These are phyloP conservation scores for Fraxinus latifolia DNA, from an alignment of 305 asterid species.

Conservation along the genomic window DNA sequence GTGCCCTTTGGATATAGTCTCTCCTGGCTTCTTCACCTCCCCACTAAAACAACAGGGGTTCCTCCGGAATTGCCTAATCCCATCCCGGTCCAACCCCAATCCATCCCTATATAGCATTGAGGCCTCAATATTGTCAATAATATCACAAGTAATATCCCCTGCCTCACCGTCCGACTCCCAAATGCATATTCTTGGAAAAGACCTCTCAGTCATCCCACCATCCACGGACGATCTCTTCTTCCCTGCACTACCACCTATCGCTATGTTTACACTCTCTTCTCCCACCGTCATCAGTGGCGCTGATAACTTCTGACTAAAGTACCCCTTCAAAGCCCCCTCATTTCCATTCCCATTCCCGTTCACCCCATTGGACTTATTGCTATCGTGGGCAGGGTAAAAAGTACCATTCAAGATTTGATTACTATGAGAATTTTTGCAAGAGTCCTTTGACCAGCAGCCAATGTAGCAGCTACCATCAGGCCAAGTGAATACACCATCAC, in stretches of 20 bases:
- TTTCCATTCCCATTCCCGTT: slow-evolving; percentile 22
- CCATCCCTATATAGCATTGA: slow-evolving; percentile 68
- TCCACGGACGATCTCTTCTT: slow-evolving; percentile 54
- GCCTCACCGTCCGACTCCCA: slow-evolving; percentile 99
- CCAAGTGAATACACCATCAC: slow-evolving; percentile 79
- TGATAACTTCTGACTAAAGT: slow-evolving; percentile 43
- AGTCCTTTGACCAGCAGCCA: slow-evolving; percentile 64
- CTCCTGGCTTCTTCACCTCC: slow-evolving; percentile 84
- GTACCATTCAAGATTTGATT: slow-evolving; percentile 70
- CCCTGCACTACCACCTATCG: slow-evolving; percentile 34
- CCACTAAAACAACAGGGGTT: slow-evolving; percentile 64
- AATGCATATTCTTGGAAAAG: slow-evolving; percentile 81
- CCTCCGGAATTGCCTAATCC: slow-evolving; percentile 71
- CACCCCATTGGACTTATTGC: neutral
- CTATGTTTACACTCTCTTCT: slow-evolving; percentile 34
- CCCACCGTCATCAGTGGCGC: slow-evolving; percentile 61
- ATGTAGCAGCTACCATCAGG: slow-evolving; percentile 81
- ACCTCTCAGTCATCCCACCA: slow-evolving; percentile 48
- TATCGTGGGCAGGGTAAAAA: slow-evolving; percentile 58
- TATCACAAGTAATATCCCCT: slow-evolving; percentile 91
- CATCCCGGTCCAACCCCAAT: slow-evolving; percentile 45
- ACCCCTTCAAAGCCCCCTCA: slow-evolving; percentile 39
- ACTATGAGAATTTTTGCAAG: slow-evolving; percentile 30
- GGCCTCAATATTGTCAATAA: slow-evolving; percentile 75
- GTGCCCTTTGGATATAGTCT: slow-evolving; percentile 82